Base-by-base conservation (phyloP, 768 basidiomycete species). In the Pleurotus platypus region DNA sequence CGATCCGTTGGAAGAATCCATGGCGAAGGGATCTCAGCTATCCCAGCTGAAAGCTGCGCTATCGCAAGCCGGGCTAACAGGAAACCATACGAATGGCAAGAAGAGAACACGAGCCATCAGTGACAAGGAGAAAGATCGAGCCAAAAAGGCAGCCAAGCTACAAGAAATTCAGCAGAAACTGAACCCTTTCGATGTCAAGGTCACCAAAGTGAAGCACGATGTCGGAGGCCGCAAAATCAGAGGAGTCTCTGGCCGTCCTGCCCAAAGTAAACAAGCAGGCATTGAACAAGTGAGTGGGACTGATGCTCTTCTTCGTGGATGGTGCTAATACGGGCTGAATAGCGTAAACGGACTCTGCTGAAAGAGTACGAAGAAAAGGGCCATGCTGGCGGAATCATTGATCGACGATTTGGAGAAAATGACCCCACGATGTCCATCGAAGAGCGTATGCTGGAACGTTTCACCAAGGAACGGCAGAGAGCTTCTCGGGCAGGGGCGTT, bases 401-500 rank as follows among this genome's bases (percentile, higher is more conserved):
- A 99, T 72, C 83, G 92, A 51, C 88, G 97, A 16, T 98, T 98
- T 67, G 97, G 97, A 73, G 97, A 99, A 81, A 87, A 92, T 67
- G 87, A 98, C 60, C 87, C 94, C 1, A 81, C 86, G 8, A 86
- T 98, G 82, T 87, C 90, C n/a, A 77, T 94, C 30, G 97, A 99
- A 69, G 96, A 98, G 62, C 89, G 94, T 60, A 98, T 98, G 88
- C 79, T 98, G 38, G 94, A 96, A 70, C 88, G 97, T 27, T 98
- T 98, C 69, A 98, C 95, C 8, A 81, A 81, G 61, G 95, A 98
- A 71, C 77, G 93, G 58, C 92, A 95, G 67, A 80, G 88, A 16
- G 71, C 84, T 7, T 87, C 88, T 35, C 91, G 87, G 71, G 42
- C n/a, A 42, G 85, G 87, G 42, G 78, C 75, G 7, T 98, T 97